These are phyloP conservation scores for Crotalaria pallida DNA, from an alignment of 306 rosid species.

Conservation along the genomic window DNA sequence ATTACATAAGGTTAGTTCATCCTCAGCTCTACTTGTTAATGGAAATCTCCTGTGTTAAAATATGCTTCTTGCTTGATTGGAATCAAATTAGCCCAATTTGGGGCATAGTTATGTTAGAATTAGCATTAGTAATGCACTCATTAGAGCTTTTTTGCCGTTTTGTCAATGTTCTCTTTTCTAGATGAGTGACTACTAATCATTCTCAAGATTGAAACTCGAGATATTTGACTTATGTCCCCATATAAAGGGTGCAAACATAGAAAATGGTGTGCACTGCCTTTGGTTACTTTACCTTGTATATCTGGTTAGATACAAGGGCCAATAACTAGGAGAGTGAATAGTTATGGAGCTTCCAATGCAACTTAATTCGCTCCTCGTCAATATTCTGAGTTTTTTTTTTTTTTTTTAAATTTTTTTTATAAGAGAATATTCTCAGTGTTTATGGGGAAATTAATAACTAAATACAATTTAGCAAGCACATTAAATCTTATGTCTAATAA, in stretches of 20 bases:
- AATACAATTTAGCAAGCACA: no score
- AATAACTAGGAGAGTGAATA: no score
- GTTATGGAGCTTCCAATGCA: no score
- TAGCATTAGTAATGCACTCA: background rate
- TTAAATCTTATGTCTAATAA: no score
- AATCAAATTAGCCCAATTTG: background rate
- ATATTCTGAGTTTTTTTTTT: no score
- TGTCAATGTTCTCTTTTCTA: background rate
- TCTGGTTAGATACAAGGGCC: no score
- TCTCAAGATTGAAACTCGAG: background rate
- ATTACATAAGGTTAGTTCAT: constrained; percentile 19
- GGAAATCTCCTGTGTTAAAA: constrained; percentile 3
- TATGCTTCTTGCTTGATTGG: constrained; percentile 16
- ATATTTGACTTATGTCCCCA: background rate
- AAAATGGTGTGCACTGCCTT: no score
- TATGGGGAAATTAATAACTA: no score
- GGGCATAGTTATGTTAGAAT: background rate
- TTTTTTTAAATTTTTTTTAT: no score
- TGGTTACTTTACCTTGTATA: no score
- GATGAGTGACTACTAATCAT: background rate
- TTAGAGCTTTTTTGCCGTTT: background rate
- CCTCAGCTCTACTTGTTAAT: background rate
- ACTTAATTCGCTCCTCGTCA: no score
- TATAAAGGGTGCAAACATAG: background rate
- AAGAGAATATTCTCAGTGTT: no score